Conservation (phyloP, 345 rosid species). For the Sisymbrium altissimum region DNA sequence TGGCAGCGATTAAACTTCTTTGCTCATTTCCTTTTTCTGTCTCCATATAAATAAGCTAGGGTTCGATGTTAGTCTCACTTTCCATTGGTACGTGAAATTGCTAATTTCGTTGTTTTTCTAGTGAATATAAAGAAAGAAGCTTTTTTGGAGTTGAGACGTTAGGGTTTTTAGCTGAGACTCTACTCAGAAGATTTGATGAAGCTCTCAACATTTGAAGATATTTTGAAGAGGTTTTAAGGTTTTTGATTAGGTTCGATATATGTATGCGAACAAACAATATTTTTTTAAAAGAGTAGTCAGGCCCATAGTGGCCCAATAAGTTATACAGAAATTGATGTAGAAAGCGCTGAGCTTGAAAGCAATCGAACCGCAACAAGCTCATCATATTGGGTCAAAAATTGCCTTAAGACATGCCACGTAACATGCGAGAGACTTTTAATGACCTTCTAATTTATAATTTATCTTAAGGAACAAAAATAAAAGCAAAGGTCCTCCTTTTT, state of each 20-base stretch:
- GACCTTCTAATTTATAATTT: neutral
- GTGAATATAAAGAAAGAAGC: neutral
- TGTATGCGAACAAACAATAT: no score
- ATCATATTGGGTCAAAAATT: neutral
- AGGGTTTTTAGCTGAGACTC: conserved; percentile 19
- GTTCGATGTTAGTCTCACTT: no score
- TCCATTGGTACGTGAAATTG: neutral
- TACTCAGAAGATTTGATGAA: neutral
- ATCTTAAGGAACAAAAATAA: neutral
- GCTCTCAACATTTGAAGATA: neutral
- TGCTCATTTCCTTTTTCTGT: conserved; percentile 85
- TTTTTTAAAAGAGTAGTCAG: no score
- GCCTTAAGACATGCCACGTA: neutral
- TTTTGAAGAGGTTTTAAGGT: no score
- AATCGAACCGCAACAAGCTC: no score
- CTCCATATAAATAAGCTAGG: conserved; percentile 89
- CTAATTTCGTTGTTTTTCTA: neutral
- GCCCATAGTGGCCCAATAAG: no score
- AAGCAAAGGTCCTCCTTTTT: neutral
- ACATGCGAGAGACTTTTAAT: neutral
- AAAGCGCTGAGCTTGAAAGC: no score
- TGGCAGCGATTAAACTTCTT: conserved; percentile 79
- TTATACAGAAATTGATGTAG: no score
- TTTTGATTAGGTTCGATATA: no score
- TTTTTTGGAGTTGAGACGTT: conserved; percentile 4